These are phyloP conservation scores for Syncephalastrum racemosum DNA, from an alignment of 371 early-diverging fungal species.

Conservation along the genomic window DNA sequence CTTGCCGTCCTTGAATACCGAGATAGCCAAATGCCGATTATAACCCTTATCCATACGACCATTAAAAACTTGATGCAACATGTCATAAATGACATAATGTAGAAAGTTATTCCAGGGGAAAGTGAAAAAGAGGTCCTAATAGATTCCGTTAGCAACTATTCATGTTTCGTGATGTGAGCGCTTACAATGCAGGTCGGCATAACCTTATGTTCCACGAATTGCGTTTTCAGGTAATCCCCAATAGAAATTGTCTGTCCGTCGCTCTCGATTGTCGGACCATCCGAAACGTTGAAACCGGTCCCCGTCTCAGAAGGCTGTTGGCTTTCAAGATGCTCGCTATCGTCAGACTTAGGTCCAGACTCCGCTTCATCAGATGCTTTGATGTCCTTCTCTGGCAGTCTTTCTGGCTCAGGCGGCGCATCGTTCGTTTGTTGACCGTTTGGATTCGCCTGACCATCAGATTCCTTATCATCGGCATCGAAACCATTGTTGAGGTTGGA, in stretches of 20 bases:
- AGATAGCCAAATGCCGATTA: slow-evolving; percentile 67
- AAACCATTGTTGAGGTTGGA: slow-evolving; percentile 36
- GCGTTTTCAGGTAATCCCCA: slow-evolving; percentile 69
- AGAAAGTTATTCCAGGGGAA: slow-evolving; percentile 96
- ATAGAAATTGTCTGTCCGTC: slow-evolving; percentile 36
- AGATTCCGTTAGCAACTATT: not conserved
- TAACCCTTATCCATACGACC: slow-evolving; percentile 67
- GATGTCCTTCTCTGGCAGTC: not conserved
- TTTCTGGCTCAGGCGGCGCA: not conserved
- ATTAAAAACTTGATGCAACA: slow-evolving; percentile 94
- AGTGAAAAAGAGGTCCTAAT: slow-evolving; percentile 78
- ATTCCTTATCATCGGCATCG: slow-evolving; percentile 5
- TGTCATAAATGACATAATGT: slow-evolving; percentile 95
- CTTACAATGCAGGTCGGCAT: slow-evolving; percentile 59
- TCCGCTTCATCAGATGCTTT: not conserved
- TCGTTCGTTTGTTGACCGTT: not conserved
- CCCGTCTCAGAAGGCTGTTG: too few relatives aligned
- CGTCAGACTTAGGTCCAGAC: not conserved
- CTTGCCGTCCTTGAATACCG: slow-evolving; percentile 80
- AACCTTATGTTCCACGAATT: slow-evolving; percentile 63
- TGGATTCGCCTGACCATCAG: slow-evolving; percentile 9
- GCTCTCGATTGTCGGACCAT: slow-evolving; percentile 4
- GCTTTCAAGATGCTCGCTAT: not conserved
- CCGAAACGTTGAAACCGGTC: not conserved
- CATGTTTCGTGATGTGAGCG: not conserved